Conservation (phyloP, 2,329 filamentous ascomycete species). For the Beauveria sp. region DNA sequence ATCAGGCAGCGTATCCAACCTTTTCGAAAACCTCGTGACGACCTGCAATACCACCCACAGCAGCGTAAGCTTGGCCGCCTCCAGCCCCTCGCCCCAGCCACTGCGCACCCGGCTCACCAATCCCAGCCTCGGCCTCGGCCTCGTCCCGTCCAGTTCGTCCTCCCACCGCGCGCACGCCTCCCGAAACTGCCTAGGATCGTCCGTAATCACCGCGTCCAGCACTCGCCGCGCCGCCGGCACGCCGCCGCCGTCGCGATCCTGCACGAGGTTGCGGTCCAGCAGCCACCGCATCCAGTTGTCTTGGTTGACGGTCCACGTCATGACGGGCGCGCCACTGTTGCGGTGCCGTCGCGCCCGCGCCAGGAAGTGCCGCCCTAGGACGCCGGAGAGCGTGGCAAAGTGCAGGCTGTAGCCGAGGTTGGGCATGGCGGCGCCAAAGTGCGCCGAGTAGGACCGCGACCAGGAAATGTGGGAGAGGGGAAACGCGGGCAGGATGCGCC, state of each 20-base stretch:
- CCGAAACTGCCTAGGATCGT: slow-evolving; percentile 64
- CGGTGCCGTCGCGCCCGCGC: slow-evolving; percentile 44
- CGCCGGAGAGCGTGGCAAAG: slow-evolving; percentile 59
- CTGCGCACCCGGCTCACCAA: slow-evolving; percentile 13
- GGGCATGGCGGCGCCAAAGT: slow-evolving; percentile 54
- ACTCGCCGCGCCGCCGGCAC: slow-evolving; percentile 7
- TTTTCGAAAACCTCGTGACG: not conserved
- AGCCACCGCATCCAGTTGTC: slow-evolving; percentile 74
- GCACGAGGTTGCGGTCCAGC: slow-evolving; percentile 35
- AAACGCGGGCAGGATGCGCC: slow-evolving; percentile 54
- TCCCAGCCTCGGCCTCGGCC: slow-evolving; percentile 2
- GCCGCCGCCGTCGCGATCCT: slow-evolving; percentile 16
- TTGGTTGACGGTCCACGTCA: slow-evolving; percentile 84
- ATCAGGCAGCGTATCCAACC: slow-evolving; percentile 1
- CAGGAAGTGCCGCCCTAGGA: slow-evolving; percentile 59
- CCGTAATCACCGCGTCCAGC: slow-evolving; percentile 79
- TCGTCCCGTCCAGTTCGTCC: slow-evolving; percentile 25
- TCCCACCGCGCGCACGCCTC: slow-evolving; percentile 45
- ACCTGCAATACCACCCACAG: slow-evolving; percentile 14
- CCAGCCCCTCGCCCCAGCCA: not conserved
- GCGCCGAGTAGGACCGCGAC: slow-evolving; percentile 58
- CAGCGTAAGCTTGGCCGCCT: not conserved
- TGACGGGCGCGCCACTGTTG: slow-evolving; percentile 37
- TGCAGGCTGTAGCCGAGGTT: slow-evolving; percentile 73
- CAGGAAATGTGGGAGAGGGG: slow-evolving; percentile 61